Conservation (phyloP, 176 grass and related monocot species). For the Avena atlantica region DNA sequence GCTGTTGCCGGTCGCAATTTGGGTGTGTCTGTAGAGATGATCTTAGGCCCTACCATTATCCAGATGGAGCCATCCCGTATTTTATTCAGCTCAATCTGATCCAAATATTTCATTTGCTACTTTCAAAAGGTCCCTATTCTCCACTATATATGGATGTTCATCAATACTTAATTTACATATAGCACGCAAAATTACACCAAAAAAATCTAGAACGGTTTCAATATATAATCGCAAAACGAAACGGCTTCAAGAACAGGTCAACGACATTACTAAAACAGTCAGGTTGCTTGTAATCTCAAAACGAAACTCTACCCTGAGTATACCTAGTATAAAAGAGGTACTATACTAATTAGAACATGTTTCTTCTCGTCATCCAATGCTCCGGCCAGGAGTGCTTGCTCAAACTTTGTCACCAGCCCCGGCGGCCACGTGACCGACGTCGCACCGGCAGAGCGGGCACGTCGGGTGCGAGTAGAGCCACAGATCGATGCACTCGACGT, state of each 20-base stretch:
- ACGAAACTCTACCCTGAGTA: not conserved
- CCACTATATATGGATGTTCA: not conserved
- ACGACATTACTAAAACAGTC: not conserved
- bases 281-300: not conserved
- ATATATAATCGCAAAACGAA: not conserved
- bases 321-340: not conserved
- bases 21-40: too few relatives aligned
- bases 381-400: not conserved
- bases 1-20: too few relatives aligned
- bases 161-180: not conserved
- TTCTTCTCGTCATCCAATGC: not conserved
- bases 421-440: conserved; percentile 20
- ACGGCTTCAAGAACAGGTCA: not conserved
- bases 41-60: not conserved
- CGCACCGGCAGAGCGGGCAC: conserved; percentile 66
- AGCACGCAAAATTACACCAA: not conserved
- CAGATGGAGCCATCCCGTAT: not conserved
- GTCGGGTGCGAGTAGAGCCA: conserved; percentile 65
- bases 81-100: not conserved
- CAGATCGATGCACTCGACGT: conserved; percentile 63
- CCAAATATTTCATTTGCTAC: not conserved
- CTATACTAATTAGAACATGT: too few relatives aligned
- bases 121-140: not conserved
- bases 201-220: not conserved
- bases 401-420: not conserved